phyloP scores from a whole-genome alignment of 495 filamentous ascomycete genomes.

The Aspergillus diversus region DNA sequence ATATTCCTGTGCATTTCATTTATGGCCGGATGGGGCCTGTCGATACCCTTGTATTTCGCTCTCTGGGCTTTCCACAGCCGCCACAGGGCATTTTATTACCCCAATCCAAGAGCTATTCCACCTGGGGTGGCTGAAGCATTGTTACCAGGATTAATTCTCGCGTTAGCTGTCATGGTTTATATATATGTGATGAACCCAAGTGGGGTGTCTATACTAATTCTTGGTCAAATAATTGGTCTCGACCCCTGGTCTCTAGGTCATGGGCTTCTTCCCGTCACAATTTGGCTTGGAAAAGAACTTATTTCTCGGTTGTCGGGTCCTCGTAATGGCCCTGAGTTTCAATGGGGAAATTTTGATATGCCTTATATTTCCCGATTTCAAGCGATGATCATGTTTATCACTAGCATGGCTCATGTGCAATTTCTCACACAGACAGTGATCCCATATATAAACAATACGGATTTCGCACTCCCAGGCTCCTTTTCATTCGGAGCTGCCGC shows the following conservation, averaged over 20 bases:
- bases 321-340: not conserved
- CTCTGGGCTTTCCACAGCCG: slow-evolving; percentile 20
- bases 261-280: not conserved
- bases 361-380: slow-evolving; percentile 3
- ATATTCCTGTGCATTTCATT: slow-evolving; percentile 19
- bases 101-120: slow-evolving; percentile 21
- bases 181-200: not conserved
- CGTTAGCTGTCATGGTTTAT: not conserved
- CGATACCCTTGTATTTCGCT: slow-evolving; percentile 22
- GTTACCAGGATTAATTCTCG: slow-evolving; percentile 1
- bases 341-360: slow-evolving; percentile 15
- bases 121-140: slow-evolving; percentile 12
- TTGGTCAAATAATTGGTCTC: not conserved
- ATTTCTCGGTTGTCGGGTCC: not conserved
- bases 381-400: not conserved
- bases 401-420: not conserved
- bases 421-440: not conserved
- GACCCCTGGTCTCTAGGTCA: not conserved
- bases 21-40: slow-evolving; percentile 16
- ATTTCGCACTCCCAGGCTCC: not conserved
- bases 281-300: too few relatives aligned
- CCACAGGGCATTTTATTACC: slow-evolving; percentile 23
- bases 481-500: not conserved
- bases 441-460: not conserved
- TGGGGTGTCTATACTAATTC: not conserved